Evolutionary conservation across 805 yeast species (phyloP), one percentile per base, ranked within the genome.

Genomic region (Saturnispora galanensis): DNA sequence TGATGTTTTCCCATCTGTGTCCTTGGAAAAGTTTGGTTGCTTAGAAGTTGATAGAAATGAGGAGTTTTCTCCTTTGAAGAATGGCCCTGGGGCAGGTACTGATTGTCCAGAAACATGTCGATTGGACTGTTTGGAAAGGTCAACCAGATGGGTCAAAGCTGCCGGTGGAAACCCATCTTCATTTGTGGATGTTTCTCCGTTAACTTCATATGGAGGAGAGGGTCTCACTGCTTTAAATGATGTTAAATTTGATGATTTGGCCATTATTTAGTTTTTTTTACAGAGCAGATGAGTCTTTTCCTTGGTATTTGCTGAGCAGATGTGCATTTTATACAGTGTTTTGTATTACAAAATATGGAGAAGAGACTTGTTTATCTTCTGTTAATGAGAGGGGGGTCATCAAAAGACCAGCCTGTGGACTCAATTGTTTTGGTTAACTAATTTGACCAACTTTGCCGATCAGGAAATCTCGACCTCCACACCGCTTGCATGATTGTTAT

Each of bases 41-140:
- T 71, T 93, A 47, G 98, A 93, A 66, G 98, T 93, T 17, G 83
- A 76, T 33, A 77, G 99, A 62, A 50, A 67, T 3, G 79, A 78
- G 47, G 98, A 93, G 63, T 93, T 93, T 58, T 82, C 96, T 15
- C 98, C 98, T 3, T 74, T 93, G 63, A 93, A 93, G 59, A 93
- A 93, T 63, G 95, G 86, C 1, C 77, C 82, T 11, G 94, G 88
- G 16, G 73, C 94, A n/a, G 67, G 70, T 17, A 79, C 76, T 56
- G 97, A 90, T 64, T 81, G 86, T 41, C 95, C 97, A 28, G 83
- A 77, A 50, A 80, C 96, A 2, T 85, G 95, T 51, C 74, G 81
- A 48, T 61, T 56, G 3, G 81, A 82, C 53, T 76, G 77, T 50
- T 66, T 89, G 54, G 63, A 65, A 32, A 72, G 89, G 58, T 79